Base-by-base conservation (phyloP, 1,284 basidiomycete genomes). In the Cryptococcus jaspeensis region DNA sequence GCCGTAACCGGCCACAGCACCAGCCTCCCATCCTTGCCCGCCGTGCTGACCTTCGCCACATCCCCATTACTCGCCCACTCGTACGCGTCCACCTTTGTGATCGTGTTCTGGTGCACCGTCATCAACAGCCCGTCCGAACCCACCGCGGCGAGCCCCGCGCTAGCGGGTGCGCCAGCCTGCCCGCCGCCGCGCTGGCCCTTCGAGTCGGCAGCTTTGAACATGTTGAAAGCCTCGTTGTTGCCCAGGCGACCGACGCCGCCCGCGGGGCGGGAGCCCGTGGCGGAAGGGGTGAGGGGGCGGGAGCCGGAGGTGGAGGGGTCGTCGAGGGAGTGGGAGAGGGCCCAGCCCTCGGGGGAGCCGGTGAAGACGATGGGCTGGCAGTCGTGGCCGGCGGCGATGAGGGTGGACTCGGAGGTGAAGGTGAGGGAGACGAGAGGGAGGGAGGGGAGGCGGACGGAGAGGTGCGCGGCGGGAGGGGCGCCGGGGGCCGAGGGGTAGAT, bases 71-170 rank as follows among this genome's bases (percentile, higher is more conserved):
- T 73, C 0, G 75, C 80, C 60, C 82, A 83, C 59, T 87, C 87
- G 68, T 90, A 95, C 25, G 88, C 80, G 55, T 91, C 81, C 46
- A 96, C 82, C 65, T 82, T 87, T n/a, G 93, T 98, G 78, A 99
- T 98, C 42, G 94, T 96, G 80, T 99, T 99, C 82, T 98, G 95
- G 77, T 99, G 96, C 42, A 96, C 84, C 3, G 95, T 99, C 68
- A 69, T 74, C 60, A 91, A 80, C 74, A 89, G 89, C 12, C 70
- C 90, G 86, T 50, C 80, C 72, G 45, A 76, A 54, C 73, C 61
- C 40, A 74, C 52, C 20, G 64, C 55, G 9, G 69, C 65, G 2
- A 62, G 53, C 3, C 73, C 77, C 7, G 71, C 75, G 0, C 77
- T 75, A 1, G 73, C 69, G 1, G 73, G 74, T 1, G 79, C 69